Evolutionary conservation across 257 asterid genomes (phyloP), one percentile per base, ranked within the genome.

Genomic region (Lantana camara): DNA sequence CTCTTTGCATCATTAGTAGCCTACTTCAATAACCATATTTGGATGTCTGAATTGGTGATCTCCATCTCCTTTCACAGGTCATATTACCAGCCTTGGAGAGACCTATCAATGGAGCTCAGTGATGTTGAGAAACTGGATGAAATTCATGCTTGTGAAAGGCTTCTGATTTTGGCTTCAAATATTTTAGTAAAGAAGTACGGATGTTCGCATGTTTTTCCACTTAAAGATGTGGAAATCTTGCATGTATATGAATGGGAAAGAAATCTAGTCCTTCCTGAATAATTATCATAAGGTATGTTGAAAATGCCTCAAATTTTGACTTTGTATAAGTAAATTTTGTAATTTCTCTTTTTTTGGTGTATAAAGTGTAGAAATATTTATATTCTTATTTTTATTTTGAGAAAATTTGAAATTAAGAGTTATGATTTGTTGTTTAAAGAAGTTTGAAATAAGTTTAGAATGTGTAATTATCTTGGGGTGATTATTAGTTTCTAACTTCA

Each of bases 21-120:
- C 15, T 22, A n/a, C 12, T 49, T 15, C 24, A 48, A 5, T 50
- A 32, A 34, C n/a, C n/a, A 34, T 3, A 2, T 30, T 30, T 20
- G 8, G 15, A 34, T 57, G 44, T 21, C 40, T 44, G 42, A 64
- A 20, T 22, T 5, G 23, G 20, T 60, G 27, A 30, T 53, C 42
- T 56, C 64, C 8, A 9, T 46, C 5, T 44, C n/a, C n/a, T n/a
- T 73, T 66, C 21, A 41, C 85, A 92, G 98, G 98, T 79, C 96
- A 51, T 89, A 72, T 69, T 67, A 79, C 81, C 81, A 85, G 83
- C 83, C 93, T 13, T 82, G 97, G 89, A 79, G 80, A 72, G 91
- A 85, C 63, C 75, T 40, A n/a, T 79, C 92, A 3, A 42, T 61
- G 40, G 78, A 83, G 34, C 72, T 9, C 14, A 49, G 68, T 9